phyloP scores from a whole-genome alignment of 805 yeast genomes.

The Yarrowia porcina region DNA sequence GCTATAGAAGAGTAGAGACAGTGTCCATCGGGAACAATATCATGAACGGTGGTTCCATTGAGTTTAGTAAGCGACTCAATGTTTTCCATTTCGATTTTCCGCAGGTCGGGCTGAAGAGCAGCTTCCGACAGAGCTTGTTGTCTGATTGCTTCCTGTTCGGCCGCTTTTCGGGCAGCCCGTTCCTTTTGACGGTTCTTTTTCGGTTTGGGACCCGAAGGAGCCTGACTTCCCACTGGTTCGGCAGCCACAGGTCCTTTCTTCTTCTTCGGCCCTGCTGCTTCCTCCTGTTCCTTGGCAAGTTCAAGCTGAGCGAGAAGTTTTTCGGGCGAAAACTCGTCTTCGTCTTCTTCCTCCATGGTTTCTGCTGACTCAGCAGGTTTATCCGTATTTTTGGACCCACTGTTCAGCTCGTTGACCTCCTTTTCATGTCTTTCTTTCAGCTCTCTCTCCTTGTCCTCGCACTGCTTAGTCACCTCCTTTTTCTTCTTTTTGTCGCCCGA shows the following conservation, averaged over 20 bases:
- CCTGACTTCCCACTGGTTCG: background rate
- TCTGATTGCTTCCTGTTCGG: constrained; percentile 57
- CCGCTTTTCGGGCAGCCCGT: constrained; percentile 70
- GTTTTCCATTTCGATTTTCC: constrained; percentile 68
- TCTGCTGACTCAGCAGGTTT: constrained; percentile 28
- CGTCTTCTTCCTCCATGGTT: constrained; percentile 39
- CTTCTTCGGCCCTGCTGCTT: constrained; percentile 2
- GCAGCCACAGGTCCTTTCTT: constrained; percentile 8
- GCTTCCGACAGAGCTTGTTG: constrained; percentile 75
- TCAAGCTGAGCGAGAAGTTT: constrained; percentile 58
- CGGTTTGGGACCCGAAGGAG: constrained; percentile 1
- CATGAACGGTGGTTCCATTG: constrained; percentile 53
- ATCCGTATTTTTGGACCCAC: background rate
- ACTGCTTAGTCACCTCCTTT: constrained; percentile 59
- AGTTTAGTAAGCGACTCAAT: constrained; percentile 52
- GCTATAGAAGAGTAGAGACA: constrained; percentile 83
- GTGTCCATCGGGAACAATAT: constrained; percentile 89
- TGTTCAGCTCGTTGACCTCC: constrained; percentile 44
- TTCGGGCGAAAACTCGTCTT: constrained; percentile 63
- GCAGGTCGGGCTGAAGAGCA: constrained; percentile 56
- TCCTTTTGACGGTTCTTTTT: constrained; percentile 84
- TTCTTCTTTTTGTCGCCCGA: constrained; percentile 56
- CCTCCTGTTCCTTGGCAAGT: constrained; percentile 37
- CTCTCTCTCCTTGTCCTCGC: constrained; percentile 56
- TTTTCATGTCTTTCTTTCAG: constrained; percentile 52